phyloP scores from a whole-genome alignment of 176 grass and related monocot species.

The Elymus sibiricus region DNA sequence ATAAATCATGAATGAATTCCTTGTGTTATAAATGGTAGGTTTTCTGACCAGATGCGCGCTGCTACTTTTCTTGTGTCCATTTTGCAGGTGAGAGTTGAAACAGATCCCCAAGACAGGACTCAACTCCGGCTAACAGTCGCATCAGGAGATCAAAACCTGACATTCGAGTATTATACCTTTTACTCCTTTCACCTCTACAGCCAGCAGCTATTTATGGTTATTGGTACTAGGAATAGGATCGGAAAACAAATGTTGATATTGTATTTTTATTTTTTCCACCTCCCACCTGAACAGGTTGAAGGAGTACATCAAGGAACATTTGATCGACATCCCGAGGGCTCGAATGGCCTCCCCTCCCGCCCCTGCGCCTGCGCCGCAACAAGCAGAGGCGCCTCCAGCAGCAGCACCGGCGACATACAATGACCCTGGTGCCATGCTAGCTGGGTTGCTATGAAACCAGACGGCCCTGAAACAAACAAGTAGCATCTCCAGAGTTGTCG shows the following conservation, averaged over 20 bases:
- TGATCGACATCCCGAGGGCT: conserved; percentile 60
- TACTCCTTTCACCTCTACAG: conserved; percentile 2
- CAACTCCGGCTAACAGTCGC: conserved; percentile 90
- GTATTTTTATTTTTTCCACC: background rate
- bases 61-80: background rate
- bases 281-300: conserved; percentile 60
- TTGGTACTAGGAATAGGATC: background rate
- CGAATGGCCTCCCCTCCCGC: background rate
- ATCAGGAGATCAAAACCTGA: conserved; percentile 90
- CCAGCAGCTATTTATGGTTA: background rate
- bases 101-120: conserved; percentile 92
- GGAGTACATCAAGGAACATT: conserved; percentile 90
- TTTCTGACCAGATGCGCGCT: background rate
- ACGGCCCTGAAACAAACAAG: background rate
- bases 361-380: conserved; percentile 11
- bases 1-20: background rate
- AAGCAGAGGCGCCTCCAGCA: conserved; percentile 49
- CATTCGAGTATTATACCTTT: conserved; percentile 66
- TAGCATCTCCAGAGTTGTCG: background rate
- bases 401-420: conserved; percentile 48
- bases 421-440: conserved; percentile 91
- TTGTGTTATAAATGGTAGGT: background rate
- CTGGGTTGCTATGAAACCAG: conserved; percentile 73
- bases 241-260: background rate
- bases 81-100: conserved; percentile 88